phyloP scores from a whole-genome alignment of 306 rosid genomes.

The Ziziphus jujuba region DNA sequence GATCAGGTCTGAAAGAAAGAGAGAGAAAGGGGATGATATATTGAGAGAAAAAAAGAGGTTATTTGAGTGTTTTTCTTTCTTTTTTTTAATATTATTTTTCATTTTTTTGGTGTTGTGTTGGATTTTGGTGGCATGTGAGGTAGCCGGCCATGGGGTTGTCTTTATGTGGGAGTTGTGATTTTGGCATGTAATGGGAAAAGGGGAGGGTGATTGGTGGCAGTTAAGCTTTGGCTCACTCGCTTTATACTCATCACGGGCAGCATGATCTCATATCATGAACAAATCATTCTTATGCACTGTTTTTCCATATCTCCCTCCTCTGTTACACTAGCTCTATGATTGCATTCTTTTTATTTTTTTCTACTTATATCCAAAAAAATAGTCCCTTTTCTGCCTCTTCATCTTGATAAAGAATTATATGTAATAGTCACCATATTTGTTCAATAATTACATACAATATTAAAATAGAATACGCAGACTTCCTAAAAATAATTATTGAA shows the following conservation, averaged over 20 bases:
- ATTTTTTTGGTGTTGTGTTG: not conserved
- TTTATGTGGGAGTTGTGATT: slow-evolving; percentile 36
- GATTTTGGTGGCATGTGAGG: slow-evolving; percentile 53
- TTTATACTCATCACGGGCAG: slow-evolving; percentile 36
- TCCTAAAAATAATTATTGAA: no score
- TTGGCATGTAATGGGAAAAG: slow-evolving; percentile 37
- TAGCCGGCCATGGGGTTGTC: slow-evolving; percentile 58
- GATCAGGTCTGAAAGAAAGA: not conserved
- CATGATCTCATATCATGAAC: slow-evolving; percentile 18
- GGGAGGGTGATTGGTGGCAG: slow-evolving; percentile 24
- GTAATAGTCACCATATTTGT: no score
- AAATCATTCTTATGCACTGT: slow-evolving; percentile 16
- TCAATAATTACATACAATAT: no score
- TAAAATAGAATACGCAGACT: no score
- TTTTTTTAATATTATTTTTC: not conserved
- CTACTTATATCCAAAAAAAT: no score
- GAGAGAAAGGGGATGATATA: slow-evolving; percentile 9
- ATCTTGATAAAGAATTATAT: no score
- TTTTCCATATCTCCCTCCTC: not conserved
- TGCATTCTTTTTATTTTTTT: not conserved
- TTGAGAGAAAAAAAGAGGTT: not conserved
- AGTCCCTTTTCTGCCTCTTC: no score
- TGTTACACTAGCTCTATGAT: not conserved
- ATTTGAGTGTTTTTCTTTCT: not conserved
- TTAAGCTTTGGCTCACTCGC: slow-evolving; percentile 18